Percentiles rank a stretch among this genome's conserved stretches.
These are phyloP conservation scores for Cenchrus americanus DNA, from an alignment of 176 grass and related monocot species.

Conservation along the genomic window DNA sequence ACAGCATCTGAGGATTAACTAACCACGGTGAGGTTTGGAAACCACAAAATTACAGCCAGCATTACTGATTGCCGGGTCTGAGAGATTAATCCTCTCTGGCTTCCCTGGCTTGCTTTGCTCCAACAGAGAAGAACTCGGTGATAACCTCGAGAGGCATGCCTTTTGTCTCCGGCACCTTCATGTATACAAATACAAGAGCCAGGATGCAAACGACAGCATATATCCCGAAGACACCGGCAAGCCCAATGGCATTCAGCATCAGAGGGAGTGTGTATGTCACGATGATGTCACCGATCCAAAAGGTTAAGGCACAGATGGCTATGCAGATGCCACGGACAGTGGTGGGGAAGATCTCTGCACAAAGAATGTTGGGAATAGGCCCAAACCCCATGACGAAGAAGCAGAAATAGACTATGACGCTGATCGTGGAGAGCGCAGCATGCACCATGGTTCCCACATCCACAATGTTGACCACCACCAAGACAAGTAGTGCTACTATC, in stretches of 20 bases:
- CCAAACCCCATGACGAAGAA: constrained; percentile 97
- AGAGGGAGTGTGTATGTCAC: constrained; percentile 88
- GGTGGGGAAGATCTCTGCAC: constrained; percentile 95
- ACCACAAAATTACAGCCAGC: constrained; percentile 42
- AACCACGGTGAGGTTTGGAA: not conserved
- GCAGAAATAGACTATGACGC: constrained; percentile 91
- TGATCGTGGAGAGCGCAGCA: constrained; percentile 71
- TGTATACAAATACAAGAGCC: constrained; percentile 73
- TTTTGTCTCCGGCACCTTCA: constrained; percentile 93
- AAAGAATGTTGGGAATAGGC: constrained; percentile 89
- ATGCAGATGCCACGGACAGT: constrained; percentile 89
- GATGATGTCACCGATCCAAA: constrained; percentile 87
- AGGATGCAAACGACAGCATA: constrained; percentile 69
- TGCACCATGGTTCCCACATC: constrained; percentile 70
- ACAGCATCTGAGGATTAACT: constrained; percentile 23
- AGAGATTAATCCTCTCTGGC: constrained; percentile 51
- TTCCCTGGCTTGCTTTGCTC: constrained; percentile 67
- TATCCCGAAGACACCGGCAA: constrained; percentile 89
- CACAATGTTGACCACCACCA: constrained; percentile 80
- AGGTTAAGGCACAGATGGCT: constrained; percentile 77
- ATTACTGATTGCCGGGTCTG: not conserved
- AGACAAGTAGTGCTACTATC: constrained; percentile 65
- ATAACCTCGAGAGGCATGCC: constrained; percentile 99
- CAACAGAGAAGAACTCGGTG: constrained; percentile 89
- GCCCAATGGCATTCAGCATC: constrained; percentile 77